Percentiles rank a stretch among this genome's conserved stretches.
Evolutionary conservation across 805 yeast species (phyloP).

Genomic region (Pichia manshurica): DNA sequence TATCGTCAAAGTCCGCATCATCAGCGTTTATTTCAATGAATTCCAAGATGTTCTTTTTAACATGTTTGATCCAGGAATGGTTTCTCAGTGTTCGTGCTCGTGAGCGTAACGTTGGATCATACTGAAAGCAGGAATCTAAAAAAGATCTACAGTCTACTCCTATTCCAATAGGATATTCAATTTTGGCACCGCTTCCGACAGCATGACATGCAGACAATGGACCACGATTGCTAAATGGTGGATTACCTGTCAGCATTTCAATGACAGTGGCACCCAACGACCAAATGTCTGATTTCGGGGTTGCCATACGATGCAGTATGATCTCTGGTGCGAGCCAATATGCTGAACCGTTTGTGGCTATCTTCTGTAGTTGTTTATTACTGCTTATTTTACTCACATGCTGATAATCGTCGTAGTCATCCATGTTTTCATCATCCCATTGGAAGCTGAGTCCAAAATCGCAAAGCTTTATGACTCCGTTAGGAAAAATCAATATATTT

Average conservation of each 20-base stretch:
- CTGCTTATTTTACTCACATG: constrained; percentile 15
- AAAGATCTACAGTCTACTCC: constrained; percentile 34
- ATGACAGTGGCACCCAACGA: constrained; percentile 92
- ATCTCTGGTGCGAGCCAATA: constrained; percentile 99
- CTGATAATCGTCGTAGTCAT: constrained; percentile 6
- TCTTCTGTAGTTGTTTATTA: constrained; percentile 30
- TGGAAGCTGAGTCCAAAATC: constrained; percentile 72
- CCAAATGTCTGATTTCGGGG: constrained; percentile 89
- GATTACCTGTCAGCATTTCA: constrained; percentile 78
- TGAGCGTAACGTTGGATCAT: constrained; percentile 54
- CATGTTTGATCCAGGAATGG: constrained; percentile 53
- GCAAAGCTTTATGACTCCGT: constrained; percentile 54
- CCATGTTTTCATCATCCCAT: constrained; percentile 9
- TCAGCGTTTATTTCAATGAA: constrained; percentile 4
- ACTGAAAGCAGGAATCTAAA: constrained; percentile 61
- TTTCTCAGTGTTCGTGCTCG: constrained; percentile 49
- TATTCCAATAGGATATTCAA: constrained; percentile 51
- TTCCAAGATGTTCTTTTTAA: constrained; percentile 3
- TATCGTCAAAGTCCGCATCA: neutral
- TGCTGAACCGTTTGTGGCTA: constrained; percentile 73
- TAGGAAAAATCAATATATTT: constrained; percentile 54
- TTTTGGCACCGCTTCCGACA: constrained; percentile 68
- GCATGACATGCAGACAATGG: constrained; percentile 81
- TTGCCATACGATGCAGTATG: constrained; percentile 55
- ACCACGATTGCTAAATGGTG: constrained; percentile 75